phyloP scores from a whole-genome alignment of 805 yeast genomes.

The Ogataea pilisensis region DNA sequence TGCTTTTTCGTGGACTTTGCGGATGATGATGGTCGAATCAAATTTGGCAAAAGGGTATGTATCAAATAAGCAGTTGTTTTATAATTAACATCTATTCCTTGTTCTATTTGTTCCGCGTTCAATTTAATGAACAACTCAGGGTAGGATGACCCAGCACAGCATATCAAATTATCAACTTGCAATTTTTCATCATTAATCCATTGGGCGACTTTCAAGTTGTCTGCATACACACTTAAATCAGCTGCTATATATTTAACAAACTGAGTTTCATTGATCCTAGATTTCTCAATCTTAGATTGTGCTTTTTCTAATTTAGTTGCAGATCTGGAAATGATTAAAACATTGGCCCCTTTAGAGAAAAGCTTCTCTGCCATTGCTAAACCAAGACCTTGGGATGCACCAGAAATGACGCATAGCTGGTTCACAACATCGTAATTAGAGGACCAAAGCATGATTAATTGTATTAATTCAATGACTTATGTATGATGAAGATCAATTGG shows the following conservation, averaged over 20 bases:
- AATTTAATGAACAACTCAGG: slow-evolving; percentile 77
- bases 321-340: slow-evolving; percentile 76
- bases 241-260: slow-evolving; percentile 46
- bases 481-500: too few species aligned
- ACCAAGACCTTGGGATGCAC: slow-evolving; percentile 95
- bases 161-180: slow-evolving; percentile 67
- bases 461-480: not conserved
- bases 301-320: slow-evolving; percentile 51
- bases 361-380: slow-evolving; percentile 61
- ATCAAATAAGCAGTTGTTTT: slow-evolving; percentile 65
- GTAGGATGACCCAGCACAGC: slow-evolving; percentile 84
- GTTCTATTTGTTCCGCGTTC: slow-evolving; percentile 49
- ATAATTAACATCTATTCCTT: slow-evolving; percentile 69
- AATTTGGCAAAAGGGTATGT: slow-evolving; percentile 54
- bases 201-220: slow-evolving; percentile 35
- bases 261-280: slow-evolving; percentile 29
- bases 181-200: slow-evolving; percentile 21
- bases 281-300: slow-evolving; percentile 37
- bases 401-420: slow-evolving; percentile 70
- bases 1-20: slow-evolving; percentile 35
- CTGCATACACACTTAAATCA: slow-evolving; percentile 63
- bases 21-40: slow-evolving; percentile 15
- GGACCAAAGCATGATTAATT: slow-evolving; percentile 1
- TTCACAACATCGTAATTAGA: slow-evolving; percentile 35
- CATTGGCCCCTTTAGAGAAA: slow-evolving; percentile 49